These are phyloP conservation scores for Pinus tabuliformis DNA, from an alignment of 75 land plant genomes.

Conservation along the genomic window DNA sequence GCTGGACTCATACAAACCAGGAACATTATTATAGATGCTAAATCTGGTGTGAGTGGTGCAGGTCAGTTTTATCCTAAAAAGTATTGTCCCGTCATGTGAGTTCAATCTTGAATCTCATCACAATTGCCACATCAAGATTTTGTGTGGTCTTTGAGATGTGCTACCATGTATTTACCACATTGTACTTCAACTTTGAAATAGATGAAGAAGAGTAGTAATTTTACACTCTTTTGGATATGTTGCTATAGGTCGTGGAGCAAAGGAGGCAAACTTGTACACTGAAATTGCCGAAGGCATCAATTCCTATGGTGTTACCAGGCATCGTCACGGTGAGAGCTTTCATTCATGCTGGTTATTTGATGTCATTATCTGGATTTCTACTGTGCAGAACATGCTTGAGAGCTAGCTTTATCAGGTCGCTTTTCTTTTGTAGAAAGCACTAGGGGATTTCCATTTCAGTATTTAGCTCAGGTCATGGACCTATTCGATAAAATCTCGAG, in stretches of 20 bases:
- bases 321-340: conserved; percentile 77
- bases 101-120: background rate
- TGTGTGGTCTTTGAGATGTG: background rate
- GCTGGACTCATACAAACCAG: conserved; percentile 57
- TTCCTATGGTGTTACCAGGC: conserved; percentile 87
- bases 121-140: background rate
- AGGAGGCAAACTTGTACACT: conserved; percentile 88
- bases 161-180: background rate
- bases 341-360: background rate
- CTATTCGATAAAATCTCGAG: background rate
- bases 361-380: background rate
- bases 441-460: background rate
- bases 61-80: conserved; percentile 34
- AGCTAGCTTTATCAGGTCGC: background rate
- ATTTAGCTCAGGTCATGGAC: background rate
- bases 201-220: background rate
- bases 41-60: conserved; percentile 99
- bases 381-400: background rate
- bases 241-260: conserved; percentile 82
- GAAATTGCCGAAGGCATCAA: conserved; percentile 92
- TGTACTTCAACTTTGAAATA: conserved; percentile 2
- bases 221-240: background rate
- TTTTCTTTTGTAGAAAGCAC: background rate
- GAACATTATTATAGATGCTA: conserved; percentile 90
- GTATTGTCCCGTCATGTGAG: background rate